Evolutionary conservation across 176 grass and related monocot species (phyloP).

Genomic region (Tuctoria greenei): DNA sequence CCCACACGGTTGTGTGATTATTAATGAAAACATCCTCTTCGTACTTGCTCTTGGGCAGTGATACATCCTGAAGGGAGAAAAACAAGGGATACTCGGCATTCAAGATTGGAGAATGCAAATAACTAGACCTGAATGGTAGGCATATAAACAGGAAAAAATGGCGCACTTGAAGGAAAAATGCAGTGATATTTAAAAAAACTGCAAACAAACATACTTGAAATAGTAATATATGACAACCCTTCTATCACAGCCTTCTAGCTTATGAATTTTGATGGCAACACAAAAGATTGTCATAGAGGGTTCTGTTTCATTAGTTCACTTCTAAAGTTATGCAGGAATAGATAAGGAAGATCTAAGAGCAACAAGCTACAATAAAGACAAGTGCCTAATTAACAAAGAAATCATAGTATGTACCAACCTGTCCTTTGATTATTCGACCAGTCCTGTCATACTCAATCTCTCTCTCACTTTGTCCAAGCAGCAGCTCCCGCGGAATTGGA

Average conservation of each 20-base stretch:
- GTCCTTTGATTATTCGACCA: constrained; percentile 90
- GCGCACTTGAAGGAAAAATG: constrained; percentile 15
- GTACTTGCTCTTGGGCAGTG: constrained; percentile 91
- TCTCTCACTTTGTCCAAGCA: constrained; percentile 92
- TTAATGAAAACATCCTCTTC: constrained; percentile 92
- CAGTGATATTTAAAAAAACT: constrained; percentile 8
- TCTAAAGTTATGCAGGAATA: neutral
- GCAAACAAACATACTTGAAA: neutral
- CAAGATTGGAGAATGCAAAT: constrained; percentile 9
- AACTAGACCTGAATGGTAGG: neutral
- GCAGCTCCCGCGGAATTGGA: constrained; percentile 69
- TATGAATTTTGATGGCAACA: neutral
- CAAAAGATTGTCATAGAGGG: neutral
- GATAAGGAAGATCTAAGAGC: neutral
- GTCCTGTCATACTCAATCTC: constrained; percentile 91
- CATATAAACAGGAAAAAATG: neutral
- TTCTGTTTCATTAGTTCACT: neutral
- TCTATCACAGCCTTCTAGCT: neutral
- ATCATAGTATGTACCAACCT: constrained; percentile 39
- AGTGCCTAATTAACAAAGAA: neutral
- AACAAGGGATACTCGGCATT: constrained; percentile 5
- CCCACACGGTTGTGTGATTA: constrained; percentile 89
- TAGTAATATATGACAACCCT: neutral
- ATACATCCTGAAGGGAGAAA: constrained; percentile 51
- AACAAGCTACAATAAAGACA: constrained; percentile 1